These are phyloP conservation scores for Scedosporium dehoogii DNA, from an alignment of 2,329 filamentous ascomycete genomes.

Conservation along the genomic window DNA sequence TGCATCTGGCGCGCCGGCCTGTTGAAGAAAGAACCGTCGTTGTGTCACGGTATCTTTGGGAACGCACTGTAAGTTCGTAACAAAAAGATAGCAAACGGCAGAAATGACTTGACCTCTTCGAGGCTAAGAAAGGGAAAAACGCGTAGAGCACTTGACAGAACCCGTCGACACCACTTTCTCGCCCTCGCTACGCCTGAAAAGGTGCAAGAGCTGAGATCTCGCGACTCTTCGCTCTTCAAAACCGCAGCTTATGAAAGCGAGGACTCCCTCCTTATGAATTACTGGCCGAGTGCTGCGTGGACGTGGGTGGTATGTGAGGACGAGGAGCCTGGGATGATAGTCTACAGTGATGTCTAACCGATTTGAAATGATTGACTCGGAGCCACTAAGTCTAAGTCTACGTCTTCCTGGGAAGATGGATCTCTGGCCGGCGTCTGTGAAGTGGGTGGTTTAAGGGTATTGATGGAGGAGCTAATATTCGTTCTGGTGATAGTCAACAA, in stretches of 20 bases:
- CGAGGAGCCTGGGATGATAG: slow-evolving; percentile 22
- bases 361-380: not conserved
- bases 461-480: too few species aligned
- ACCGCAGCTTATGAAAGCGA: slow-evolving; percentile 25
- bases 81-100: not conserved
- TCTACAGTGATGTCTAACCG: slow-evolving; percentile 24
- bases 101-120: too few species aligned
- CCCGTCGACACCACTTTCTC: slow-evolving; percentile 42
- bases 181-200: slow-evolving; percentile 46
- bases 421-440: too few species aligned
- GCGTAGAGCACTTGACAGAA: not conserved
- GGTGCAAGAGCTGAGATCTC: slow-evolving; percentile 32
- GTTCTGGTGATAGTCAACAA: too few species aligned
- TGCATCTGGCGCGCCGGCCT: slow-evolving; percentile 48
- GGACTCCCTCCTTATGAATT: slow-evolving; percentile 22
- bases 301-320: slow-evolving; percentile 24
- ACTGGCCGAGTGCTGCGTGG: slow-evolving; percentile 27
- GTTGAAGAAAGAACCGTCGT: slow-evolving; percentile 52
- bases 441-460: too few species aligned
- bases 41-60: slow-evolving; percentile 57
- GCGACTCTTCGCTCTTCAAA: slow-evolving; percentile 22
- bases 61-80: slow-evolving; percentile 46
- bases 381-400: not conserved
- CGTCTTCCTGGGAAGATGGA: too few species aligned
- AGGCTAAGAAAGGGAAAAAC: not conserved